phyloP scores from a whole-genome alignment of 441 rosid species.

The Populus hybrid region DNA sequence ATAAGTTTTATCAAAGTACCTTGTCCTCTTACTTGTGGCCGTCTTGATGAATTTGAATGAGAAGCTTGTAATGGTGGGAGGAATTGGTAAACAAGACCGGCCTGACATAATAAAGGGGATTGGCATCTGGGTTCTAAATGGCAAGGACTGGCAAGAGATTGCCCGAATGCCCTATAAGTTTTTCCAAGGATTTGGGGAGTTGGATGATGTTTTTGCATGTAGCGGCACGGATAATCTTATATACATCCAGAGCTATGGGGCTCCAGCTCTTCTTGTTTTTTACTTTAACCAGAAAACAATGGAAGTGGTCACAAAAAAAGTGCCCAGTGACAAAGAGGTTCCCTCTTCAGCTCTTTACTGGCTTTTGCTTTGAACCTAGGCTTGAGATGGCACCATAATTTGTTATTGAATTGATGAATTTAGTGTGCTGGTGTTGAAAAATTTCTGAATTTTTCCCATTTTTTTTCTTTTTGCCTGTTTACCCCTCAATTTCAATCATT shows the following conservation, averaged over 20 bases:
- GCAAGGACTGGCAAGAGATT: constrained; percentile 71
- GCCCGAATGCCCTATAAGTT: constrained; percentile 80
- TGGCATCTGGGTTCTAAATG: constrained; percentile 77
- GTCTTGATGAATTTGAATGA: constrained; percentile 84
- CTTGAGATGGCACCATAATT: constrained; percentile 68
- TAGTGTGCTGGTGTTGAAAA: constrained; percentile 16
- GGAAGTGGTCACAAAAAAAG: constrained; percentile 89
- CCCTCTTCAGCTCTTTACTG: constrained; percentile 93
- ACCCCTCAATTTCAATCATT: background rate
- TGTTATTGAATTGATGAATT: constrained; percentile 16
- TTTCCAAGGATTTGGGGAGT: constrained; percentile 93
- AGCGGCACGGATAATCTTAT: constrained; percentile 73
- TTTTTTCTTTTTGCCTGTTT: constrained; percentile 11
- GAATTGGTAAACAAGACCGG: constrained; percentile 83
- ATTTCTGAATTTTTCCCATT: constrained; percentile 4
- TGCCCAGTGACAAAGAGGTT: constrained; percentile 86
- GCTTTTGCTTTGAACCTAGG: constrained; percentile 90
- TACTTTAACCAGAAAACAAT: constrained; percentile 57
- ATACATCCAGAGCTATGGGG: constrained; percentile 89
- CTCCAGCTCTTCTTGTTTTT: constrained; percentile 63
- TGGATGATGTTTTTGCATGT: constrained; percentile 91
- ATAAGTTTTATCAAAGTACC: constrained; percentile 69
- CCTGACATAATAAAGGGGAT: constrained; percentile 88
- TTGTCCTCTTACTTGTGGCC: constrained; percentile 82
- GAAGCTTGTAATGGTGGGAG: constrained; percentile 88